These are phyloP conservation scores for Didymella segeticola DNA, from an alignment of 2,329 filamentous ascomycete species.

Conservation along the genomic window DNA sequence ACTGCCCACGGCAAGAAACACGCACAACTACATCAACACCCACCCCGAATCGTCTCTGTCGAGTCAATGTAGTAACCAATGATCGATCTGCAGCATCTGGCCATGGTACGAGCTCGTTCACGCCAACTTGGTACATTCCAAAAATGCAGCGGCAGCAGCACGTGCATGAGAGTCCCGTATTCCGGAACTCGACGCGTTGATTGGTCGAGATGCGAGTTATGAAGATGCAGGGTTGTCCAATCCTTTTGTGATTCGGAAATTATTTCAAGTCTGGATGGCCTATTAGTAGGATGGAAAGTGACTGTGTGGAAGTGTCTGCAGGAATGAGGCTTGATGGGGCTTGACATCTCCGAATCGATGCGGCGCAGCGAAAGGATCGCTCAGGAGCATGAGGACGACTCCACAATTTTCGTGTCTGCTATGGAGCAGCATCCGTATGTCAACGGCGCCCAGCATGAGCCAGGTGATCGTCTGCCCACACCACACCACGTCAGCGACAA, in stretches of 20 bases:
- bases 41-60: neutral
- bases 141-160: neutral
- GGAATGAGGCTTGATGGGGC: neutral
- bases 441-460: neutral
- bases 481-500: neutral
- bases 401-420: neutral
- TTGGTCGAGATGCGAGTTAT: conserved; percentile 20
- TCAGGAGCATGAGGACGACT: neutral
- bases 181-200: conserved; percentile 4
- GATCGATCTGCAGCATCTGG: neutral
- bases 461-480: neutral
- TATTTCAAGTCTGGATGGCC: conserved; percentile 14
- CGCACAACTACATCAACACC: neutral
- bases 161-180: conserved; percentile 4
- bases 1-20: neutral
- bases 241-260: conserved; percentile 34
- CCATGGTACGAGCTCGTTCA: neutral
- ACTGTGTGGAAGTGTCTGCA: conserved; percentile 1
- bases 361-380: conserved; percentile 2
- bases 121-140: neutral
- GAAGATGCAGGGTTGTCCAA: conserved; percentile 14
- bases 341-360: neutral
- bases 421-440: neutral
- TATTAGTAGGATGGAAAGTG: neutral
- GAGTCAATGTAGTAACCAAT: neutral